These are phyloP conservation scores for Rhodocollybia butyracea DNA, from an alignment of 768 basidiomycete genomes.

Conservation along the genomic window DNA sequence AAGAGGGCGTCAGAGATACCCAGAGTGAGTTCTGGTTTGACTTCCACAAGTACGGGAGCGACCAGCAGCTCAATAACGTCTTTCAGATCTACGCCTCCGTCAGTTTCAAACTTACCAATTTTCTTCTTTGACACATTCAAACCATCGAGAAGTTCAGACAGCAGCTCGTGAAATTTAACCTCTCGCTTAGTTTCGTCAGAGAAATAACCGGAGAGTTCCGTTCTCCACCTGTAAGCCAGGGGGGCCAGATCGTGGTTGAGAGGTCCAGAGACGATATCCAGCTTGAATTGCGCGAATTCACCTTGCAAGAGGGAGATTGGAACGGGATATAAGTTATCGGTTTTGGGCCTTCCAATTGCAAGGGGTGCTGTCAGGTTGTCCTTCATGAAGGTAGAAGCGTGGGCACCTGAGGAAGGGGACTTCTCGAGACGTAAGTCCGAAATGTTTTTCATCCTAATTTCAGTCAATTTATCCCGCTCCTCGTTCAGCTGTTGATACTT, in stretches of 20 bases:
- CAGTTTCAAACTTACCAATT: background rate
- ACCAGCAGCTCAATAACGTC: background rate
- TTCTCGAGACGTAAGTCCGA: background rate
- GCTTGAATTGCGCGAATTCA: background rate
- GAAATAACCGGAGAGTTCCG: background rate
- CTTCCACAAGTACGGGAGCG: background rate
- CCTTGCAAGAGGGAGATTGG: background rate
- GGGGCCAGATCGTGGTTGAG: background rate
- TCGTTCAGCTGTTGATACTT: background rate
- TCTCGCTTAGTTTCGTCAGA: background rate
- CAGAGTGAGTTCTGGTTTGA: background rate
- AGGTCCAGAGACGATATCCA: background rate
- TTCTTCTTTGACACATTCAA: background rate
- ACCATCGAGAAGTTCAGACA: background rate
- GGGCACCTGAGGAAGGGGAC: background rate
- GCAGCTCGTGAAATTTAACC: background rate
- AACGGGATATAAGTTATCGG: background rate
- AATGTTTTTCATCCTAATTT: background rate
- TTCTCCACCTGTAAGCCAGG: background rate
- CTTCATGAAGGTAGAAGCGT: background rate
- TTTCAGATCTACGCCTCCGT: background rate
- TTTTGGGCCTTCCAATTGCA: background rate
- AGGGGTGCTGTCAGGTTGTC: background rate
- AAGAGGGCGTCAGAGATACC: background rate
- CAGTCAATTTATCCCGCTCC: background rate